Evolutionary conservation across 2,329 filamentous ascomycete species (phyloP), one percentile per base, ranked within the genome.

Genomic region (Beauveria scarabaeidicola): DNA sequence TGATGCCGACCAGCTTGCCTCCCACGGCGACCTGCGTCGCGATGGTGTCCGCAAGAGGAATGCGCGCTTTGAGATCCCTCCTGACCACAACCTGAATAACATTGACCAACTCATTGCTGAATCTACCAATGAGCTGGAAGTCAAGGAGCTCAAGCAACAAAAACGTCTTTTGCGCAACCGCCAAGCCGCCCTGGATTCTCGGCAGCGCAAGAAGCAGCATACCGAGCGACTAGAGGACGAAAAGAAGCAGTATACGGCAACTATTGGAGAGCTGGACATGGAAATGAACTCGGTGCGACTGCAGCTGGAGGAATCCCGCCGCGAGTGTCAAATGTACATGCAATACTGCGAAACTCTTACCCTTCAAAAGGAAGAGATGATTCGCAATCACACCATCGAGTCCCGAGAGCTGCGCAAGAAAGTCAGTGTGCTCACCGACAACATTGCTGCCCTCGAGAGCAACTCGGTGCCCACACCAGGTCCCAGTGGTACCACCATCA

Each of bases 1-100:
- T 46, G 83, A 83, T 70, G 92, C 84, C 73, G 84, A 89, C 29
- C 79, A 82, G 59, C 82, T 88, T 73, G 84, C 85, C 70, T 88
- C 83, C 66, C 88, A 89, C 76, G 91, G 91, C 63, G 87, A 92
- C 59, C 78, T 90, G 73, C 81, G 85, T 63, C 83, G 90, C 66
- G 91, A 95, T 67, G 91, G 94, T 63, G 95, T 97, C 74, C 85
- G 94, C 69, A 99, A 99, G 86, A 97, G 97, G 88, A 99, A 97
- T 70, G 91, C 92, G 65, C 89, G 93, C 66, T 97, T 97, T 74
- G 93, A 97, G 70, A 99, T 99, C 66, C 94, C 94, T 10, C 86
- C 90, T 48, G 94, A 97, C 76, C 85, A 92, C 63, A 97, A 92
- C 69, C 83, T 99, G 66, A 87, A 84, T 79, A 97, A 95, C 76